A percentile compares a stretch with the other conserved stretches of the same genome.
phyloP scores from a whole-genome alignment of 352 stramenopile genomes.

The Globisporangium megalacanthum region DNA sequence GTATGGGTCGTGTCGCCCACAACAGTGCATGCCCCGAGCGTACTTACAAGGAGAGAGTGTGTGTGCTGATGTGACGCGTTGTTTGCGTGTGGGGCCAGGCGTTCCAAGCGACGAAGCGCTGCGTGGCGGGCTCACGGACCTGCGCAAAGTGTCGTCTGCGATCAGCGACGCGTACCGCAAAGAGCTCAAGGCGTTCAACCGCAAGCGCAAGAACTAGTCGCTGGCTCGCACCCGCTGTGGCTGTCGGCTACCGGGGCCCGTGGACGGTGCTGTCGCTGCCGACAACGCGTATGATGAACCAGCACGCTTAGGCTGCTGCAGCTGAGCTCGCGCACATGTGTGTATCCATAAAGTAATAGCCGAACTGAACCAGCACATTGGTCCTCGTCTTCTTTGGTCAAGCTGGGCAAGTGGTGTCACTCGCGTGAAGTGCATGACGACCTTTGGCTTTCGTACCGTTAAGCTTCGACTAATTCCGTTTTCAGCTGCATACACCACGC shows the following conservation, averaged over 20 bases:
- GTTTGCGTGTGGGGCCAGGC: conserved; percentile 15
- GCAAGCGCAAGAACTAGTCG: conserved; percentile 69
- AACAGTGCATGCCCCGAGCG: too few relatives aligned
- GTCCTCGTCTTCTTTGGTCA: too few relatives aligned
- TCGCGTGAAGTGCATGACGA: too few relatives aligned
- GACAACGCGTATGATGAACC: neutral
- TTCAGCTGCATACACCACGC: neutral
- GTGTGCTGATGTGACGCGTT: neutral
- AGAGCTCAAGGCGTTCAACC: conserved; percentile 81
- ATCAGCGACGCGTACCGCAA: conserved; percentile 76
- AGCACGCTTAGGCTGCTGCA: too few relatives aligned
- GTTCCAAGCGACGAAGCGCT: conserved; percentile 60
- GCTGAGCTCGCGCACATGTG: neutral
- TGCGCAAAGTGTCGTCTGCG: conserved; percentile 66
- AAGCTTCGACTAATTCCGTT: neutral
- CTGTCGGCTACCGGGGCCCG: neutral
- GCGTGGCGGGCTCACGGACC: conserved; percentile 55
- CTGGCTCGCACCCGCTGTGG: neutral
- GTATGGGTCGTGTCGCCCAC: too few relatives aligned
- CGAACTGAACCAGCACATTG: neutral
- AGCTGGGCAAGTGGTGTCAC: too few relatives aligned
- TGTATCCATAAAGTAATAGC: conserved; percentile 2
- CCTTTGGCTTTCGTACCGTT: too few relatives aligned
- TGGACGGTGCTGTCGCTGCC: too few relatives aligned
- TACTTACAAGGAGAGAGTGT: too few relatives aligned